These are phyloP conservation scores for Coemansia guatemalensis DNA, from an alignment of 192 early-diverging fungal species.

Conservation along the genomic window DNA sequence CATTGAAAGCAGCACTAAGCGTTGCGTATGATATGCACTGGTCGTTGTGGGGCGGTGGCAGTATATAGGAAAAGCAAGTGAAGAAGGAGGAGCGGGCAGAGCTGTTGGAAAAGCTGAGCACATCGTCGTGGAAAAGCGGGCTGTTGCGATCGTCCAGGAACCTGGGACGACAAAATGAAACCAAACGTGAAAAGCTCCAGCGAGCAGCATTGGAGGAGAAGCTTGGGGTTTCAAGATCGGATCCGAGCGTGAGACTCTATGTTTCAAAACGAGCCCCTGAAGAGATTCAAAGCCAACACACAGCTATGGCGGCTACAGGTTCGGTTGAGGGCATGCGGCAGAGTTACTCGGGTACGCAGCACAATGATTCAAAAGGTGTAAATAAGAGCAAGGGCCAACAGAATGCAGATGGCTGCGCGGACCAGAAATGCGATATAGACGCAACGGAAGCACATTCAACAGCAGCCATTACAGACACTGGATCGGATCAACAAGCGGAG, in stretches of 20 bases:
- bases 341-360: not conserved
- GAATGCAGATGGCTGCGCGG: not conserved
- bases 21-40: slow-evolving; percentile 23
- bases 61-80: slow-evolving; percentile 66
- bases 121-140: slow-evolving; percentile 67
- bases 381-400: not conserved
- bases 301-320: slow-evolving; percentile 5
- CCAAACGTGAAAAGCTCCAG: slow-evolving; percentile 64
- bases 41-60: not conserved
- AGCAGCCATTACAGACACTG: not conserved
- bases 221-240: slow-evolving; percentile 60
- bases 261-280: slow-evolving; percentile 56
- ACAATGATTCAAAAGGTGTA: not conserved
- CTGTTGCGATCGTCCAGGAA: slow-evolving; percentile 68
- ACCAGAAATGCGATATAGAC: not conserved
- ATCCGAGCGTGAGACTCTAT: slow-evolving; percentile 59
- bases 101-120: slow-evolving; percentile 62
- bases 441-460: not conserved
- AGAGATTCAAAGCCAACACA: slow-evolving; percentile 26
- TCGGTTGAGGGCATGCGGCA: not conserved
- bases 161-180: slow-evolving; percentile 65
- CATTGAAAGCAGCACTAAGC: not conserved
- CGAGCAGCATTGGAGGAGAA: slow-evolving; percentile 67
- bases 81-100: slow-evolving; percentile 74
- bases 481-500: slow-evolving; percentile 5